phyloP scores from a whole-genome alignment of 2,329 filamentous ascomycete species.

The Diaporthe caulivora region DNA sequence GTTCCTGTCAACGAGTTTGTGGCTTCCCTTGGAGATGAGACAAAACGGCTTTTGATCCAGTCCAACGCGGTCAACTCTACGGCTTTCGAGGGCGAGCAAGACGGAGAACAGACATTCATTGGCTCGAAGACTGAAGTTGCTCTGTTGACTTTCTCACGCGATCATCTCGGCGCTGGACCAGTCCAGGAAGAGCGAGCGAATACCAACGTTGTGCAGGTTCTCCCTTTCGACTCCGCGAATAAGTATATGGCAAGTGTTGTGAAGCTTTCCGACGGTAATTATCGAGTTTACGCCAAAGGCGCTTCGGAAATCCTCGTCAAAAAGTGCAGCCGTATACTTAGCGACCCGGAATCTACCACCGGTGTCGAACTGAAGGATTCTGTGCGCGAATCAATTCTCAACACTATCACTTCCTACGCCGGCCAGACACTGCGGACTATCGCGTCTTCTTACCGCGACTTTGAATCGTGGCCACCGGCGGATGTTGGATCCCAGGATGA shows the following conservation, averaged over 20 bases:
- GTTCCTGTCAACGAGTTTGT: constrained; percentile 45
- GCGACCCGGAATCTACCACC: constrained; percentile 62
- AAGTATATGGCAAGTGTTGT: constrained; percentile 70
- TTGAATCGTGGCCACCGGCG: constrained; percentile 77
- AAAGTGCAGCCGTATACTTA: constrained; percentile 56
- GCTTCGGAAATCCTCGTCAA: constrained; percentile 68
- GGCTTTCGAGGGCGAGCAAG: constrained; percentile 63
- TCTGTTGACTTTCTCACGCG: constrained; percentile 61
- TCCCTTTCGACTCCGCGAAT: constrained; percentile 66
- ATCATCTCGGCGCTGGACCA: constrained; percentile 60
- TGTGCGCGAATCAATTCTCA: constrained; percentile 65
- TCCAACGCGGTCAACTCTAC: constrained; percentile 62
- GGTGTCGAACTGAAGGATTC: constrained; percentile 65
- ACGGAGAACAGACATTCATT: constrained; percentile 55
- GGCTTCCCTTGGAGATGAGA: constrained; percentile 39
- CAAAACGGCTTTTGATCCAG: constrained; percentile 45
- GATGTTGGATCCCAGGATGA: constrained; percentile 69
- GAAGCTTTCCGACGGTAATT: constrained; percentile 58
- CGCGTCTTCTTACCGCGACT: constrained; percentile 80
- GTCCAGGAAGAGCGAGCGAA: constrained; percentile 61
- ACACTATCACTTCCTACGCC: constrained; percentile 72
- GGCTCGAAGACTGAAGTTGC: constrained; percentile 69
- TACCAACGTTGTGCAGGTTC: constrained; percentile 59
- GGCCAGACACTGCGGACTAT: constrained; percentile 80
- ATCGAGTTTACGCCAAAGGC: constrained; percentile 68